phyloP scores from a whole-genome alignment of 257 asterid species.

The Parsonsia alboflavescens region DNA sequence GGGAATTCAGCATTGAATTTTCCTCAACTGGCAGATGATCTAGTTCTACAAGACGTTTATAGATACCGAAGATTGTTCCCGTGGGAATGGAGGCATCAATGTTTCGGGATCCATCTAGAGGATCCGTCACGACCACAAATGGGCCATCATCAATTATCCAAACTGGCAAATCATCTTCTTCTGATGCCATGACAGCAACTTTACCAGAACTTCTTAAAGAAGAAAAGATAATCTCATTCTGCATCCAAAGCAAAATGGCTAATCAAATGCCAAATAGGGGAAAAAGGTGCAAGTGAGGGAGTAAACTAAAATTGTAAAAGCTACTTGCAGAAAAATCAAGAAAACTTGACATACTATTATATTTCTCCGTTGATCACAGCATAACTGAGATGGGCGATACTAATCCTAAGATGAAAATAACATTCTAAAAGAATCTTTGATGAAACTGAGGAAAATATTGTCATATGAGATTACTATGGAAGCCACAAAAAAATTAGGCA shows the following conservation, averaged over 20 bases:
- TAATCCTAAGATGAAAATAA: background rate
- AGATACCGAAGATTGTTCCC: conserved; percentile 87
- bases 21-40: conserved; percentile 75
- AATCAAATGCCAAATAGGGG: background rate
- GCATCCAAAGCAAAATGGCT: conserved; percentile 22
- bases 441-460: background rate
- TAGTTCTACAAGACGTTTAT: conserved; percentile 59
- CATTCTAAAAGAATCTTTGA: background rate
- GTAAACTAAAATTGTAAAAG: background rate
- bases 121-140: conserved; percentile 81
- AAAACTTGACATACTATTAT: background rate
- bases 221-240: conserved; percentile 81
- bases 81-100: conserved; percentile 98
- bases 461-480: background rate
- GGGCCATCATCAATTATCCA: conserved; percentile 86
- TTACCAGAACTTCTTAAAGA: conserved; percentile 73
- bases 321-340: background rate
- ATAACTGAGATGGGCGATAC: background rate
- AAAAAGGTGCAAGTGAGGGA: background rate
- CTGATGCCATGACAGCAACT: conserved; percentile 95
- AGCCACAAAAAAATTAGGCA: background rate
- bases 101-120: conserved; percentile 87
- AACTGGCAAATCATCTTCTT: conserved; percentile 86
- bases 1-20: conserved; percentile 71
- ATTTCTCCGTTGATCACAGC: background rate